Conservation (phyloP, 805 yeast species). For the Ogataea paraovalis region DNA sequence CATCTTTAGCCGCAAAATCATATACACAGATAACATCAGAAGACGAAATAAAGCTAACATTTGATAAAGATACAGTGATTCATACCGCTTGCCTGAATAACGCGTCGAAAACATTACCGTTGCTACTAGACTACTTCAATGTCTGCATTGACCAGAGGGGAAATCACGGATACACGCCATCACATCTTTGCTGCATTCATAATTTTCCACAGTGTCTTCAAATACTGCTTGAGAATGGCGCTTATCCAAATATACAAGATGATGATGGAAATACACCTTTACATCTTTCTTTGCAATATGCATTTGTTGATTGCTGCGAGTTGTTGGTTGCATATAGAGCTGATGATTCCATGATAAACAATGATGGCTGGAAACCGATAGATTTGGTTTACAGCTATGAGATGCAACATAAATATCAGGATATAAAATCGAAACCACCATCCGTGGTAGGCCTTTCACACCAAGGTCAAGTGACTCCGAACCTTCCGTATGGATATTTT, state of each 20-base stretch:
- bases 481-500: neutral
- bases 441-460: constrained; percentile 14
- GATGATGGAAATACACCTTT: constrained; percentile 75
- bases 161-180: constrained; percentile 51
- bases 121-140: constrained; percentile 60
- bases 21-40: constrained; percentile 30
- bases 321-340: constrained; percentile 48
- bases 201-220: constrained; percentile 63
- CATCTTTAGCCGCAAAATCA: neutral
- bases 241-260: constrained; percentile 71
- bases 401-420: constrained; percentile 40
- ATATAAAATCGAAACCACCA: constrained; percentile 25
- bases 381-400: constrained; percentile 57
- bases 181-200: constrained; percentile 61
- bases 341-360: constrained; percentile 46
- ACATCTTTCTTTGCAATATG: constrained; percentile 76
- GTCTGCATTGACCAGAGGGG: constrained; percentile 45
- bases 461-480: constrained; percentile 17
- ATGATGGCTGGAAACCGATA: constrained; percentile 60
- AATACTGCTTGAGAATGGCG: constrained; percentile 67
- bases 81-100: constrained; percentile 61
- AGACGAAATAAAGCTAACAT: constrained; percentile 41
- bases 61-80: constrained; percentile 57
- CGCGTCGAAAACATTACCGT: constrained; percentile 63
- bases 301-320: constrained; percentile 53